A percentile compares a stretch with the other conserved stretches of the same genome.
Evolutionary conservation across 2,329 filamentous ascomycete genomes (phyloP).

Genomic region (Alternaria brassicae): DNA sequence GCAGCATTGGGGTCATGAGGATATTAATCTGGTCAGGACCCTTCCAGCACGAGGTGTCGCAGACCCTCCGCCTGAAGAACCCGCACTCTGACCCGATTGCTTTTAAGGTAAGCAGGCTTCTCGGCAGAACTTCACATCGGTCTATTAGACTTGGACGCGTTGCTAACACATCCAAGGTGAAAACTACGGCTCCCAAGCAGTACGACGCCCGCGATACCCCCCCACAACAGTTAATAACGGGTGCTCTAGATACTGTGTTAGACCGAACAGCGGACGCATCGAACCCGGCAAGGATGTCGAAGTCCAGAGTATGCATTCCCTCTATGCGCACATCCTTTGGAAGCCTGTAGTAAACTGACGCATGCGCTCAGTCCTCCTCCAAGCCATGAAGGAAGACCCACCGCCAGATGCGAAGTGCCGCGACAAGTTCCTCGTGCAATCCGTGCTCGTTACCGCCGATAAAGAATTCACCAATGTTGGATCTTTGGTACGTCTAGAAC

Average conservation of each 20-base stretch:
- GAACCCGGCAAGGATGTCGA: slow-evolving; percentile 89
- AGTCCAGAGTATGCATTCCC: slow-evolving; percentile 75
- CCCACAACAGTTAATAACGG: slow-evolving; percentile 28
- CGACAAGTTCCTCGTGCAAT: slow-evolving; percentile 98
- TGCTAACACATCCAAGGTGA: slow-evolving; percentile 69
- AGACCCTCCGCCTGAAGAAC: slow-evolving; percentile 67
- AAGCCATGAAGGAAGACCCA: slow-evolving; percentile 97
- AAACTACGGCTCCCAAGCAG: slow-evolving; percentile 99
- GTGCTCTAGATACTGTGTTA: slow-evolving; percentile 84
- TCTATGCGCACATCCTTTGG: slow-evolving; percentile 19
- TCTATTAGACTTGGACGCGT: background rate
- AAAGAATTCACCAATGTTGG: slow-evolving; percentile 83
- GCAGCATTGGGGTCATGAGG: background rate
- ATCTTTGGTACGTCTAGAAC: slow-evolving; percentile 70
- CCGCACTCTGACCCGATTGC: slow-evolving; percentile 65
- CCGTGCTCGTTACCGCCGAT: slow-evolving; percentile 80
- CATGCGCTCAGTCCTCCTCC: slow-evolving; percentile 75
- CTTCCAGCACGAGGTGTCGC: slow-evolving; percentile 69
- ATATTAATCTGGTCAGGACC: slow-evolving; percentile 57
- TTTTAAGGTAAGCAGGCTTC: slow-evolving; percentile 65
- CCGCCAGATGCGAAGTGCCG: slow-evolving; percentile 85
- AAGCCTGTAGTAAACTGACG: slow-evolving; percentile 34
- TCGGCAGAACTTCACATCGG: background rate
- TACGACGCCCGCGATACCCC: slow-evolving; percentile 60
- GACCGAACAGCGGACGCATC: slow-evolving; percentile 95